These are phyloP conservation scores for Millerozyma acaciae DNA, from an alignment of 805 yeast genomes.

Conservation along the genomic window DNA sequence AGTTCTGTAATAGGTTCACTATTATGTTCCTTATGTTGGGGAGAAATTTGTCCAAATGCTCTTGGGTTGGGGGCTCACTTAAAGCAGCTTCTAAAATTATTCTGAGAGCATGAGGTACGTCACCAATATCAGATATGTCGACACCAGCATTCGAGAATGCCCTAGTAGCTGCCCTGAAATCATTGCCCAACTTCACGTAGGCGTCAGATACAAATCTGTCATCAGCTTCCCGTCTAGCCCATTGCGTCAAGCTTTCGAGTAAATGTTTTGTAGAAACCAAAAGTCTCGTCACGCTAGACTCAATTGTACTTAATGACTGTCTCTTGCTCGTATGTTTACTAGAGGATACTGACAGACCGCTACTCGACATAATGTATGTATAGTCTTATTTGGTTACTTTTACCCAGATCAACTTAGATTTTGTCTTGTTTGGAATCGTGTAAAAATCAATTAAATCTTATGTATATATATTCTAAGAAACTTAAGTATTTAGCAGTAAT, in stretches of 20 bases:
- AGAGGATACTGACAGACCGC: conserved; percentile 4
- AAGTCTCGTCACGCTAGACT: conserved; percentile 72
- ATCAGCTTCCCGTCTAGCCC: conserved; percentile 80
- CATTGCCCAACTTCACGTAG: conserved; percentile 90
- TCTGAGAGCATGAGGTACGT: conserved; percentile 81
- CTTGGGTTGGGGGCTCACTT: conserved; percentile 80
- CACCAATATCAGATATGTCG: conserved; percentile 79
- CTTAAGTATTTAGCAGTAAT: conserved; percentile 1
- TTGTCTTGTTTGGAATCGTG: too few species aligned
- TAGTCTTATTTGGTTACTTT: too few species aligned
- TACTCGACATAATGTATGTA: conserved; percentile 2
- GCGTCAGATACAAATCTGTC: conserved; percentile 86
- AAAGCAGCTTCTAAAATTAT: conserved; percentile 80
- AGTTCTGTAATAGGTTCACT: conserved; percentile 69
- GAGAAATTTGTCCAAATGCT: conserved; percentile 69
- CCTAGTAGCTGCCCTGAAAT: conserved; percentile 79
- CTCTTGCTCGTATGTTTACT: conserved; percentile 10
- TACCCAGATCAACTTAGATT: too few species aligned
- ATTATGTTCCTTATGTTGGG: conserved; percentile 86
- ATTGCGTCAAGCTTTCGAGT: conserved; percentile 78
- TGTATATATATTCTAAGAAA: too few species aligned
- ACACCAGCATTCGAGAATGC: conserved; percentile 78
- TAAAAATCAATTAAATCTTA: too few species aligned
- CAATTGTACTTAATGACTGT: conserved; percentile 50
- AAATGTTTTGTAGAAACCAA: conserved; percentile 86